These are phyloP conservation scores for Mycosarcoma mackinlayi DNA, from an alignment of 1,284 basidiomycete species.

Conservation along the genomic window DNA sequence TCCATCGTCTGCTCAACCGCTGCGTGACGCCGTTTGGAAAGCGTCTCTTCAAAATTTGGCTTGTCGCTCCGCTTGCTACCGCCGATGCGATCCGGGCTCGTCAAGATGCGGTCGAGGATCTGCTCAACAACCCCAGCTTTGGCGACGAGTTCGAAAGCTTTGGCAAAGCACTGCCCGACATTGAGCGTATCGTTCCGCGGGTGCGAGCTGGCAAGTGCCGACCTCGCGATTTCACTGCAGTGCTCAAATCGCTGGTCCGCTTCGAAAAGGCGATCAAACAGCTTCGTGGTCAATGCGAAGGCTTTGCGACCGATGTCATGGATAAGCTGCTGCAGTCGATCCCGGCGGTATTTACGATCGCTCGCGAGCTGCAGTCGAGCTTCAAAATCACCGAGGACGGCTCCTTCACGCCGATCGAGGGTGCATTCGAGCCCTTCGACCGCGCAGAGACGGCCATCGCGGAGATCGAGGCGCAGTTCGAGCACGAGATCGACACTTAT, in stretches of 20 bases:
- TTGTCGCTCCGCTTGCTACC: constrained; percentile 60
- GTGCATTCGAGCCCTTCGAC: constrained; percentile 58
- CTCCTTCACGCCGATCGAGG: constrained; percentile 58
- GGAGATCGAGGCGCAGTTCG: constrained; percentile 57
- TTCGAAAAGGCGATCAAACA: constrained; percentile 43
- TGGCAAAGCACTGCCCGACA: constrained; percentile 61
- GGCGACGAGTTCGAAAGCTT: constrained; percentile 58
- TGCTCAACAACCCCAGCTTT: constrained; percentile 51
- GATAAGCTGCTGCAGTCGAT: constrained; percentile 45
- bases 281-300: constrained; percentile 29
- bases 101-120: constrained; percentile 65
- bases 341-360: constrained; percentile 56
- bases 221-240: constrained; percentile 63
- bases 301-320: constrained; percentile 46
- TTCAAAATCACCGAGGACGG: constrained; percentile 61
- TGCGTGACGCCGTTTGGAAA: constrained; percentile 67
- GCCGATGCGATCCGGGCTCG: constrained; percentile 58
- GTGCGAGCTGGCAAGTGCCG: constrained; percentile 64
- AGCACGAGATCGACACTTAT: constrained; percentile 50
- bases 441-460: constrained; percentile 51
- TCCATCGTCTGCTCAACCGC: constrained; percentile 66
- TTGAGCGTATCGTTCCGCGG: constrained; percentile 65
- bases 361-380: constrained; percentile 51
- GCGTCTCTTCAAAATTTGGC: constrained; percentile 67
- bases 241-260: constrained; percentile 55